Percentiles rank a stretch among this genome's conserved stretches.
Conservation (phyloP, 371 early-diverging fungal species). For the Mucor racemosus region DNA sequence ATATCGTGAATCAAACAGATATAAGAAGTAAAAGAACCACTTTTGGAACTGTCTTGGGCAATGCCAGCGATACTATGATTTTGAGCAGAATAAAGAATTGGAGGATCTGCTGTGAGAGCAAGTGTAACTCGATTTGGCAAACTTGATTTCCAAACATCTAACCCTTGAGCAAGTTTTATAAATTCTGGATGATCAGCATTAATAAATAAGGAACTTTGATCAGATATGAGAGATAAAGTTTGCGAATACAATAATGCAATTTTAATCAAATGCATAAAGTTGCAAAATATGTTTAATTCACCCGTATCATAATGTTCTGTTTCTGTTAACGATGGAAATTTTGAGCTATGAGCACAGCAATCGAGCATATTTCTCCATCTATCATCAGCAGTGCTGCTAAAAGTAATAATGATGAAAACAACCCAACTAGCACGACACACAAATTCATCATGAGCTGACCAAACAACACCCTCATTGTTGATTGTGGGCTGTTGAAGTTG, state of each 20-base stretch:
- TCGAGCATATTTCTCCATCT: conserved; percentile 14
- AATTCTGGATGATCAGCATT: conserved; percentile 12
- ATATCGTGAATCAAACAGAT: conserved; percentile 23
- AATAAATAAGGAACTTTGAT: conserved; percentile 9
- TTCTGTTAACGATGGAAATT: conserved; percentile 23
- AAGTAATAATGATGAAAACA: conserved; percentile 19
- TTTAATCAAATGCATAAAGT: conserved; percentile 22
- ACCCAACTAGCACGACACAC: conserved; percentile 28
- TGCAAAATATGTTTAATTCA: conserved; percentile 20
- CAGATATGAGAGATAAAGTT: conserved; percentile 18
- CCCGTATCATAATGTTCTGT: conserved; percentile 27
- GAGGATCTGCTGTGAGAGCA: conserved; percentile 1
- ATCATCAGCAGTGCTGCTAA: conserved; percentile 24
- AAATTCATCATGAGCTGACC: conserved; percentile 22
- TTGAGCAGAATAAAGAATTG: neutral
- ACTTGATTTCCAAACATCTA: conserved; percentile 18
- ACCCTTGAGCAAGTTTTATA: neutral
- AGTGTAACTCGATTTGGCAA: conserved; percentile 9
- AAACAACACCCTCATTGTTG: neutral
- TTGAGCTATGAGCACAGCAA: neutral
- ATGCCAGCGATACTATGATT: neutral
- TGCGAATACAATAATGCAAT: conserved; percentile 17
- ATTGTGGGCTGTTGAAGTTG: conserved; percentile 7
- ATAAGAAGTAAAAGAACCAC: conserved; percentile 14
- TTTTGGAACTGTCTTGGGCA: neutral